Percentiles rank a stretch among this genome's conserved stretches.
Conservation (phyloP, 257 asterid genomes). For the Nicotiana obtusifolia region DNA sequence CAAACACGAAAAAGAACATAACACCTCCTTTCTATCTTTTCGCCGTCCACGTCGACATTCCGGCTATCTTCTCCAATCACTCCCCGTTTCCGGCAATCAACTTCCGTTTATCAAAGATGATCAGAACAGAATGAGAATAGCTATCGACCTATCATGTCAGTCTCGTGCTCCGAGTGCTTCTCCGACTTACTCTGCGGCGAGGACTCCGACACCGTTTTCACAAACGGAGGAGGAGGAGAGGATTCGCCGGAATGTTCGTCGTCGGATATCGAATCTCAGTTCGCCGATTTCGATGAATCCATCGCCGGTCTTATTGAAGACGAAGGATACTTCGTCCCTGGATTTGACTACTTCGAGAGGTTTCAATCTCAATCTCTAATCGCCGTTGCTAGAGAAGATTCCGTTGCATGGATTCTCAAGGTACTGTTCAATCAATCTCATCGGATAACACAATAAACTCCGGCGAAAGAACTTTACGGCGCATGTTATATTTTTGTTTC, state of each 20-base stretch:
- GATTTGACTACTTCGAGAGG: slow-evolving; percentile 29
- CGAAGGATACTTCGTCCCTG: slow-evolving; percentile 48
- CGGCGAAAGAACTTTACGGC: background rate
- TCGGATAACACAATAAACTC: background rate
- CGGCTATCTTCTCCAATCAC: slow-evolving; percentile 52
- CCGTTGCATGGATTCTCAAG: slow-evolving; percentile 91
- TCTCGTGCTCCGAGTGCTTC: slow-evolving; percentile 79
- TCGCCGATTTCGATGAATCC: slow-evolving; percentile 53
- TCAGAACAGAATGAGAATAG: slow-evolving; percentile 32
- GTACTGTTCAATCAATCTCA: slow-evolving; percentile 11
- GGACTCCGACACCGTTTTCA: slow-evolving; percentile 57
- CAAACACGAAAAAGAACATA: slow-evolving; percentile 39
- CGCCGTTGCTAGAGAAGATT: slow-evolving; percentile 53
- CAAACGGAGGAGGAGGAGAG: slow-evolving; percentile 37
- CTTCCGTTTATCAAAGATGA: slow-evolving; percentile 22
- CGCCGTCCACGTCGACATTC: slow-evolving; percentile 29
- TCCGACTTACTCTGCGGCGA: slow-evolving; percentile 94
- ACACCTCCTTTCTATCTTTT: slow-evolving; percentile 24
- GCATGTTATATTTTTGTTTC: background rate
- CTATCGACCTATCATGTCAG: slow-evolving; percentile 46
- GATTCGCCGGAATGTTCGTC: slow-evolving; percentile 72
- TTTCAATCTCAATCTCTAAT: slow-evolving; percentile 45
- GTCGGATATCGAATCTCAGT: slow-evolving; percentile 56
- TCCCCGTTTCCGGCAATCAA: slow-evolving; percentile 50
- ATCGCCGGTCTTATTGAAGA: slow-evolving; percentile 70